Evolutionary conservation across 176 grass and related monocot genomes (phyloP).

Genomic region (sorghum (Sorghum bicolor)): Sorghum_bicolor_NCBIv3 NC_012870.2:65283001-65283500

Average conservation of each 20-base stretch:
- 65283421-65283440: constrained; percentile 92
- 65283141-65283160: constrained; percentile 11
- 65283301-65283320: background rate
- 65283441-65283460: constrained; percentile 96
- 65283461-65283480: constrained; percentile 84
- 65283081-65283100: constrained; percentile 15
- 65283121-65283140: background rate
- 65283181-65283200: constrained; percentile 16
- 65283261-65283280: background rate
- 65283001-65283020: constrained; percentile 84
- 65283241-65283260: background rate
- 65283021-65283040: constrained; percentile 58
- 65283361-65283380: background rate
- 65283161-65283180: constrained; percentile 12
- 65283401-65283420: constrained; percentile 63
- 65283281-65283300: background rate
- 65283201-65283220: constrained; percentile 19
- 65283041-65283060: constrained; percentile 24
- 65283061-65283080: constrained; percentile 11
- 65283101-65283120: constrained; percentile 9
- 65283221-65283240: background rate
- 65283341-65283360: constrained; percentile 2
- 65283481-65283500: constrained; percentile 96
- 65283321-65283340: background rate
- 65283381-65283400: background rate